Percentiles rank a stretch among this genome's conserved stretches.
Conservation (phyloP, 768 basidiomycete species). For the Termitomyces titanicus region DNA sequence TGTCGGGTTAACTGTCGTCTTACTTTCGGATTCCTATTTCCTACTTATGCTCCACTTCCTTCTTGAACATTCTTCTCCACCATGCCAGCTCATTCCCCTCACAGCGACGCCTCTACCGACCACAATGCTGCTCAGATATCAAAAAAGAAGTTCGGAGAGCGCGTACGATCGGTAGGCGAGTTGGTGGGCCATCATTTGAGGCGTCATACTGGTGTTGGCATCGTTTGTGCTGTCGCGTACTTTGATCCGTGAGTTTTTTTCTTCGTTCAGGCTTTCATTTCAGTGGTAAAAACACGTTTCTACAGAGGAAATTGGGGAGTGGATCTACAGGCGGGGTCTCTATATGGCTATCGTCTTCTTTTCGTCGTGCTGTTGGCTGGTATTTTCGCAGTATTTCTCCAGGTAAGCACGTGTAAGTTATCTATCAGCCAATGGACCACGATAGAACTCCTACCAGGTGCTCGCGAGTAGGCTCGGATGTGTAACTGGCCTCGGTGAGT, state of each 20-base stretch:
- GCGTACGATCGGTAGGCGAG: constrained; percentile 28
- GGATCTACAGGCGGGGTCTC: constrained; percentile 82
- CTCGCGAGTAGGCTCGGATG: constrained; percentile 79
- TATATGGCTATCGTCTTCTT: constrained; percentile 82
- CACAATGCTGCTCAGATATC: background rate
- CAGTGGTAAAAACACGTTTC: background rate
- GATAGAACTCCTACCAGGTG: constrained; percentile 39
- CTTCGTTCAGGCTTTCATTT: background rate
- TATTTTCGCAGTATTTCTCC: constrained; percentile 77
- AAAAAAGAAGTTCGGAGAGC: constrained; percentile 11
- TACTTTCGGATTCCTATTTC: constrained; percentile 21
- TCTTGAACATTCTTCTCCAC: background rate
- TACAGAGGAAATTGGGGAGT: constrained; percentile 85
- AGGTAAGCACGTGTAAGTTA: constrained; percentile 43
- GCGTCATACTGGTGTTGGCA: constrained; percentile 77
- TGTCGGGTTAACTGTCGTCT: constrained; percentile 35
- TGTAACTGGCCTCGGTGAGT: constrained; percentile 74
- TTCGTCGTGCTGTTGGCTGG: constrained; percentile 85
- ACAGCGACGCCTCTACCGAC: too few relatives aligned
- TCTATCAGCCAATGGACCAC: background rate
- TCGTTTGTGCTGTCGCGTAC: constrained; percentile 86
- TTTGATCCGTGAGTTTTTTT: constrained; percentile 71
- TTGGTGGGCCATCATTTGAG: constrained; percentile 46
- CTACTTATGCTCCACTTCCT: constrained; percentile 20
- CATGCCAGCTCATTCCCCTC: background rate